A percentile compares a stretch with the other conserved stretches of the same genome.
These are phyloP conservation scores for Pulicaria dysenterica DNA, from an alignment of 129 eudicot genomes.

Conservation along the genomic window DNA sequence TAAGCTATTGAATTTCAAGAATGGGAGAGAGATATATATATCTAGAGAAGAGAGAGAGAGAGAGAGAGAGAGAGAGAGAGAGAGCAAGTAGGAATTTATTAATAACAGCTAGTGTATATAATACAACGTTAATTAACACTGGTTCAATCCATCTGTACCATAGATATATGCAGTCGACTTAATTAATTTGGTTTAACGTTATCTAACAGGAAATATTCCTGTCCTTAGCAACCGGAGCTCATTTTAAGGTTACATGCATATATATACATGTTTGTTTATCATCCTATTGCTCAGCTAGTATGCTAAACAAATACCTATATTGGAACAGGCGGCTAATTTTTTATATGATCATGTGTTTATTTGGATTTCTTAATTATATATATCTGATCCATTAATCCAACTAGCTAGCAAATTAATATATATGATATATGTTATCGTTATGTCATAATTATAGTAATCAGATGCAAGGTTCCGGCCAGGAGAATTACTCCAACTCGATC, in stretches of 20 bases:
- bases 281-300: conserved; percentile 11
- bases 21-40: neutral
- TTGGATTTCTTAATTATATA: conserved; percentile 1
- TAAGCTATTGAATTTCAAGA: neutral
- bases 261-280: neutral
- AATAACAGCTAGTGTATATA: neutral
- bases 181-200: neutral
- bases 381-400: neutral
- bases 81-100: conserved; percentile 39
- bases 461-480: too few relatives aligned
- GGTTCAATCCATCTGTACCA: conserved; percentile 10
- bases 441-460: too few relatives aligned
- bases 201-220: neutral
- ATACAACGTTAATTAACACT: neutral
- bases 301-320: neutral
- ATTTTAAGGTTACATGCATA: conserved; percentile 2
- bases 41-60: neutral
- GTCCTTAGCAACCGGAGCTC: neutral
- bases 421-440: too few relatives aligned
- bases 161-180: too few relatives aligned
- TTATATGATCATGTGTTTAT: conserved; percentile 15
- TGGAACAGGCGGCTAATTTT: conserved; percentile 10
- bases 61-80: neutral
- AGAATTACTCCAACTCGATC: too few relatives aligned
- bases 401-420: too few relatives aligned